Base-by-base conservation (phyloP, 768 basidiomycete genomes). In the Tricholoma furcatifolium region DNA sequence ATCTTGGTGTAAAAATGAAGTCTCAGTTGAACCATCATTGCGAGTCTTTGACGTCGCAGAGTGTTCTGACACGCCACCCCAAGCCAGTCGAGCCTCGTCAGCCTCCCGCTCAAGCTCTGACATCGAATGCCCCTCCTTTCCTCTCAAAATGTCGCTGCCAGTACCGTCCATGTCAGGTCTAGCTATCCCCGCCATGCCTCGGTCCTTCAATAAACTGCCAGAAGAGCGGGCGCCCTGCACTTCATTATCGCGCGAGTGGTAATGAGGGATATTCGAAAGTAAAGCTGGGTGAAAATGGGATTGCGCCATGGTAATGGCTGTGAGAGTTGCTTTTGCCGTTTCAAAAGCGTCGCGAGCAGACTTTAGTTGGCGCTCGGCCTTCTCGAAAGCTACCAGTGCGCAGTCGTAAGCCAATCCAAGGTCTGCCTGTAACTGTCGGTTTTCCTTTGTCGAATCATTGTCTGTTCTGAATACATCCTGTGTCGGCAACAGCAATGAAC, bases 61-160 rank as follows among this genome's bases (percentile, higher is more conserved):
- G 23, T 17, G 17, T 31, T 9, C 23, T 18, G 41, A 20, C 4
- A 12, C 18, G 6, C 40, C 39, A n/a, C 21, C 43, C 55, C 55
- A 56, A 21, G 50, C 55, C 18, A 46, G 31, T 10, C 41, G 45
- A 14, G 35, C 55, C 24, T 51, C 55, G 40, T 48, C 34, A 17
- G 55, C 50, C 17, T 51, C 50, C 38, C 23, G 50, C 34, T 56
- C 55, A 4, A 56, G 46, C 30, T 56, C 55, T 7, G 17, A 36
- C 30, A 56, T n/a, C 38, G 6, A 43, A 10, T 6, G 5, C 51
- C 27, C 27, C 30, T n/a, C 10, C 27, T 41, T 6, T 12, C 10
- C 8, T 10, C 11, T 41, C 38, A 4, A 30, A n/a, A 40, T 3
- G 18, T 23, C 27, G 27, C 27, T 27, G 4, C 27, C 7, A 7